Percentiles rank a stretch among this genome's conserved stretches.
Conservation (phyloP, 2,329 filamentous ascomycete genomes). For the Helotiales sp. region DNA sequence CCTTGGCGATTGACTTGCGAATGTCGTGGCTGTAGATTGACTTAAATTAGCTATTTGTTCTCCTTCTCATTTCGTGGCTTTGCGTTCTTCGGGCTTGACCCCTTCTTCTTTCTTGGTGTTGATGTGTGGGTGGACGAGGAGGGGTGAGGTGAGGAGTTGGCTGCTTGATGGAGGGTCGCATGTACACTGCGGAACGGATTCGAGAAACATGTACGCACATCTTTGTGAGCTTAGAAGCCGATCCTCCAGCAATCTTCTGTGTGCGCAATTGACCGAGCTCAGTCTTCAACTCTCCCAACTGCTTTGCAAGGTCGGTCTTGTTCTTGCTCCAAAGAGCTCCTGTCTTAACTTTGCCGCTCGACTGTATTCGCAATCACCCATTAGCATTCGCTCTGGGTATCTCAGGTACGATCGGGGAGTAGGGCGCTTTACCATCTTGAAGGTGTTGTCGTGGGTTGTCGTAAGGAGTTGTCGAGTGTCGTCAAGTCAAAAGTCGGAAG, state of each 20-base stretch:
- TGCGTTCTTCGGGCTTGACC: not conserved
- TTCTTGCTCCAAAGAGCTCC: constrained; percentile 97
- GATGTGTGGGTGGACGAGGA: not conserved
- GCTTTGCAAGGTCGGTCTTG: constrained; percentile 98
- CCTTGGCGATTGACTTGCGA: constrained; percentile 98
- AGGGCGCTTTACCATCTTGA: constrained; percentile 44
- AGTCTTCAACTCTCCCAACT: constrained; percentile 92
- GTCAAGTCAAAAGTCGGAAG: constrained; percentile 11
- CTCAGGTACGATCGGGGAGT: not conserved
- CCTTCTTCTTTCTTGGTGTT: not conserved
- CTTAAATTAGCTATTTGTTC: constrained; percentile 24
- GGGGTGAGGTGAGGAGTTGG: not conserved
- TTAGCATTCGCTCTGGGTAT: constrained; percentile 19
- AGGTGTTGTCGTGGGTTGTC: constrained; percentile 36
- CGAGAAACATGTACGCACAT: constrained; percentile 75
- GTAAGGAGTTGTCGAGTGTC: constrained; percentile 35
- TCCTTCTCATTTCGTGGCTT: not conserved
- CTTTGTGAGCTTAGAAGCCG: constrained; percentile 94
- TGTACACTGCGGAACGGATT: not conserved
- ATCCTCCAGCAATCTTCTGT: constrained; percentile 95
- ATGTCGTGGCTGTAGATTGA: constrained; percentile 83
- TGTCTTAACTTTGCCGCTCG: constrained; percentile 83
- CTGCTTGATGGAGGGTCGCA: not conserved
- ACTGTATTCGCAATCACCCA: constrained; percentile 52
- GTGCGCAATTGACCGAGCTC: constrained; percentile 96